Conservation (phyloP, 805 yeast genomes). For the Wickerhamiella australiensis region DNA sequence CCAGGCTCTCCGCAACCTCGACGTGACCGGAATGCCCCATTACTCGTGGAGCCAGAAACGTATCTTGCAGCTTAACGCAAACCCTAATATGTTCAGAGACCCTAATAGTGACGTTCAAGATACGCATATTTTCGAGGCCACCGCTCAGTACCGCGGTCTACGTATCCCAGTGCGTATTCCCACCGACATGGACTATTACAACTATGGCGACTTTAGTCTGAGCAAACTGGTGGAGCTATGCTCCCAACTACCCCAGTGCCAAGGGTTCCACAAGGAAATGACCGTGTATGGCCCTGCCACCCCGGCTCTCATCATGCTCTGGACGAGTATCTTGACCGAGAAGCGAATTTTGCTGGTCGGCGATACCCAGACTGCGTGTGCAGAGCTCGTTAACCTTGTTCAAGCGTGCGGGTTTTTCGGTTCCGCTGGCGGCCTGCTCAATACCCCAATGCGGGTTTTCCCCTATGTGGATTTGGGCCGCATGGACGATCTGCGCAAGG, state of each 20-base stretch:
- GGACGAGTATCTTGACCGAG: slow-evolving; percentile 43
- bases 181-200: slow-evolving; percentile 24
- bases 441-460: slow-evolving; percentile 38
- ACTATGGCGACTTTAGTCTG: slow-evolving; percentile 26
- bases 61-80: slow-evolving; percentile 18
- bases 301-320: slow-evolving; percentile 41
- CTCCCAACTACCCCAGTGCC: slow-evolving; percentile 22
- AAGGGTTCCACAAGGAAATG: slow-evolving; percentile 30
- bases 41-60: slow-evolving; percentile 23
- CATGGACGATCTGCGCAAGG: slow-evolving; percentile 37
- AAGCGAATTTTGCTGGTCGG: slow-evolving; percentile 40
- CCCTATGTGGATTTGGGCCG: slow-evolving; percentile 48
- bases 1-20: slow-evolving; percentile 25
- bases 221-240: slow-evolving; percentile 17
- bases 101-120: slow-evolving; percentile 16
- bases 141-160: slow-evolving; percentile 22
- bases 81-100: slow-evolving; percentile 11
- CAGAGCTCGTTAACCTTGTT: slow-evolving; percentile 40
- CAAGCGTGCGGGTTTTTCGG: slow-evolving; percentile 38
- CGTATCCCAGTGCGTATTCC: slow-evolving; percentile 27
- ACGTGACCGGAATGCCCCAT: slow-evolving; percentile 24
- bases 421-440: slow-evolving; percentile 44
- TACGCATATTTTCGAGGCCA: slow-evolving; percentile 26
- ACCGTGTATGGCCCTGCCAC: slow-evolving; percentile 44
- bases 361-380: slow-evolving; percentile 36